Base-by-base conservation (phyloP, 495 filamentous ascomycete species). In the Xylaria nigripes region DNA sequence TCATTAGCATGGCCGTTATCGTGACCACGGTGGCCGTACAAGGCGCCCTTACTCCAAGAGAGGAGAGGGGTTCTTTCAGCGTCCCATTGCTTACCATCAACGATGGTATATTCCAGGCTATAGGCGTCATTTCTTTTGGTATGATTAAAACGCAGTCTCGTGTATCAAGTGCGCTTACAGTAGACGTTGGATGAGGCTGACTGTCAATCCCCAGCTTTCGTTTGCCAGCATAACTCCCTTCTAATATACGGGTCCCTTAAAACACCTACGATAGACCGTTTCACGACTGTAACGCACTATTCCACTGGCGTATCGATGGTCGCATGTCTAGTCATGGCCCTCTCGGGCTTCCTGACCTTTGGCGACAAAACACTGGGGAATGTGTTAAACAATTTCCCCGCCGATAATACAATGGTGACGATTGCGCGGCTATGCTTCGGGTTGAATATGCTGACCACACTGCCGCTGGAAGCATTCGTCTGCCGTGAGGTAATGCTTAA, bases 111-210 rank as follows among this genome's bases (percentile, higher is more conserved):
- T 94, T 96, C 61, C 90, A 96, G 68, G 92, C 93, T 15, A 86
- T 97, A 58, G 93, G 94, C 19, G 92, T 97, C 36, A 98, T 98
- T 60, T 96, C 92, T 3, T 98, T 98, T 73, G 89, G 87, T 91
- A 77, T 42, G 81, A 40, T 21, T 4, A 12, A 24, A 44, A 2
- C 13, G 6, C 10, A 45, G 2, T 45, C 15, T 4, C 6, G 21
- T 45, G 8, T 25, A 24, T 4, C 6, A 3, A 16, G 15, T 13
- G 5, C 15, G 16, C 16, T 3, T 40, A 18, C 2, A 18, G 15
- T 1, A 4, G 4, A 40, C 16, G 15, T 13, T 40, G 36, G n/a
- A 3, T 16, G 36, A 4, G 36, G 19, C 45, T 44, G 41, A 49
- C 19, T 21, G 2, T n/a, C 22, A 8, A 27, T 12, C 7, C 6